Evolutionary conservation across 306 rosid species (phyloP), one percentile per base, ranked within the genome.

Genomic region (Psophocarpus tetragonolobus): DNA sequence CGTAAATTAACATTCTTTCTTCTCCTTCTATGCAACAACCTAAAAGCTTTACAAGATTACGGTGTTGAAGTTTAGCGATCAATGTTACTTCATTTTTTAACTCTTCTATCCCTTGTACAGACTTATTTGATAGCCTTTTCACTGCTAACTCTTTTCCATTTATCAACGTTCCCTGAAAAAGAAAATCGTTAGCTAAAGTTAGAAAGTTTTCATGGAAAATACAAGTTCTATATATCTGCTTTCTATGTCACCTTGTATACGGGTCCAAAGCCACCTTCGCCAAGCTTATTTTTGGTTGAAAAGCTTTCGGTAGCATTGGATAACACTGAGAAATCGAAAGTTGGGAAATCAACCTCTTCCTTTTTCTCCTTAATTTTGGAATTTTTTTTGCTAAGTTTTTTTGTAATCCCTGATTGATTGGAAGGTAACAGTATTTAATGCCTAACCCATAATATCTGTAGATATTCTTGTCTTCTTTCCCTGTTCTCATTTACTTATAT

Each of bases 201-300:
- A 21, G 13, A 38, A 57, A 3, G 0, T 7, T 21, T 15, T 8
- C 11, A 24, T 1, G 3, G 3, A 42, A 8, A 10, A 14, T 5
- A 17, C 3, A 54, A 54, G 2, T 20, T 13, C 15, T 20, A 2
- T 18, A 15, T 32, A 30, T 5, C 3, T 0, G 30, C 9, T 32
- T 21, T 21, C 5, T 18, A 5, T 15, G n/a, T 45, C 21, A 82
- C 88, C 84, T 44, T 82, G 66, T 85, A 82, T 10, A 85, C 88
- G 0, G 84, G 21, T 50, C 89, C 89, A 35, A 79, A 85, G 15
- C 89, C 86, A 48, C 88, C 88, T 75, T 75, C 77, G 9, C 86
- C 88, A 0, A 85, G 74, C 65, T 74, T 82, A 15, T 47, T 82
- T 8, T 18, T 48, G 5, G n/a, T 32, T 17, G 89, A 83, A 73